Conservation (phyloP, 2,329 filamentous ascomycete genomes). For the Neopestalotiopsis sp. region DNA sequence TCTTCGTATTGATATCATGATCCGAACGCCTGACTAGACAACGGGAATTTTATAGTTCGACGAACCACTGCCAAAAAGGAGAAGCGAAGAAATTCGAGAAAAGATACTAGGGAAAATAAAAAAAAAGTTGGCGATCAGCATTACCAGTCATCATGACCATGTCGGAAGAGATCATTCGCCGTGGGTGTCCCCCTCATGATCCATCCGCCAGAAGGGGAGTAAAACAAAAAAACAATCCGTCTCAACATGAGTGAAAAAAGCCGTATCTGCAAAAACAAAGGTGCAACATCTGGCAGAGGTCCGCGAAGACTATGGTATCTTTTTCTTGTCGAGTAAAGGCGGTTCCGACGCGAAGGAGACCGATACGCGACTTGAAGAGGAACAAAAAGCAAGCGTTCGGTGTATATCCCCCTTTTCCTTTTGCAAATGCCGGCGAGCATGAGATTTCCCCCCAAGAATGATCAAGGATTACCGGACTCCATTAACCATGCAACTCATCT, state of each 20-base stretch:
- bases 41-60: slow-evolving; percentile 22
- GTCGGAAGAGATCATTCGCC: slow-evolving; percentile 13
- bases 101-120: slow-evolving; percentile 10
- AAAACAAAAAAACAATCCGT: slow-evolving; percentile 17
- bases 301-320: slow-evolving; percentile 22
- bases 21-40: slow-evolving; percentile 15
- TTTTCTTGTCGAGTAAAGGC: slow-evolving; percentile 19
- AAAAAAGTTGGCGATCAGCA: slow-evolving; percentile 14
- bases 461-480: slow-evolving; percentile 35
- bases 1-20: slow-evolving; percentile 12
- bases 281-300: slow-evolving; percentile 23
- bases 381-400: slow-evolving; percentile 7
- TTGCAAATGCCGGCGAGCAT: slow-evolving; percentile 24
- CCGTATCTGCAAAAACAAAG: slow-evolving; percentile 19
- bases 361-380: neutral
- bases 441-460: slow-evolving; percentile 29
- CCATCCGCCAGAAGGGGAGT: slow-evolving; percentile 5
- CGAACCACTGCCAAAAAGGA: slow-evolving; percentile 22
- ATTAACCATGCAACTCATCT: slow-evolving; percentile 37
- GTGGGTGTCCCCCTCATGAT: slow-evolving; percentile 12
- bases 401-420: slow-evolving; percentile 17
- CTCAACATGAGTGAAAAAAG: slow-evolving; percentile 9
- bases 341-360: neutral
- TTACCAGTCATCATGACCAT: slow-evolving; percentile 15
- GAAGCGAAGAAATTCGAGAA: slow-evolving; percentile 5